A percentile compares a stretch with the other conserved stretches of the same genome.
These are phyloP conservation scores for Xylaria sp. DNA, from an alignment of 2,329 filamentous ascomycete genomes.

Conservation along the genomic window DNA sequence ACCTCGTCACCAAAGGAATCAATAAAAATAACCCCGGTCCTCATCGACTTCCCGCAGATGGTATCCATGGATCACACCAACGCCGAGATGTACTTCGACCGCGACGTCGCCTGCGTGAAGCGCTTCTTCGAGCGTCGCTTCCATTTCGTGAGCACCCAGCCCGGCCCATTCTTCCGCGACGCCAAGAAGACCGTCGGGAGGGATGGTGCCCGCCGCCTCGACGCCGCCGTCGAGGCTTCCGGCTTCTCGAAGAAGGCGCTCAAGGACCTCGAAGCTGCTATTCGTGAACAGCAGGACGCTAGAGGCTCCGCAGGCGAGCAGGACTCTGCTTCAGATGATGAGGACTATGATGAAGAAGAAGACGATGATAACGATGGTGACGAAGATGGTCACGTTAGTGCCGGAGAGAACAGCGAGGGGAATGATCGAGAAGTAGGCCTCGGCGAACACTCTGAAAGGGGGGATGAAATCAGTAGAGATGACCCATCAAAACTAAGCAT, in stretches of 20 bases:
- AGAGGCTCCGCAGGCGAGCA: constrained; percentile 54
- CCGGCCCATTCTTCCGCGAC: constrained; percentile 86
- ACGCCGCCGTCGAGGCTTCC: constrained; percentile 89
- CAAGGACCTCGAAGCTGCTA: constrained; percentile 91
- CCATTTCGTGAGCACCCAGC: constrained; percentile 82
- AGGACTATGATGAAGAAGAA: constrained; percentile 48
- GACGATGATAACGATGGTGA: constrained; percentile 52
- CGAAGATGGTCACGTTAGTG: constrained; percentile 41
- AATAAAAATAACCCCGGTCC: constrained; percentile 73
- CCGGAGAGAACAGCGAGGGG: constrained; percentile 45
- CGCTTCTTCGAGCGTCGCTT: constrained; percentile 91
- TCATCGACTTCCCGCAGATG: constrained; percentile 99
- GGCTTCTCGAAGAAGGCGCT: constrained; percentile 98
- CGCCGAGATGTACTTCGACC: constrained; percentile 96
- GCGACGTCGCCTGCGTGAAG: constrained; percentile 95
- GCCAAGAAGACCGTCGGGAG: constrained; percentile 78
- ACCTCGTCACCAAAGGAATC: not conserved
- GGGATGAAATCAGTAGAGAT: constrained; percentile 7
- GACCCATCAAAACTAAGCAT: constrained; percentile 37
- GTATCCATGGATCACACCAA: constrained; percentile 94
- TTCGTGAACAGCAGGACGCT: constrained; percentile 76
- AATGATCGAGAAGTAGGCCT: constrained; percentile 44
- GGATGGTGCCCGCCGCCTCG: constrained; percentile 75
- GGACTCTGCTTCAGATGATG: constrained; percentile 52
- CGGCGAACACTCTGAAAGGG: constrained; percentile 9